Evolutionary conservation across 208 protist species (phyloP), one percentile per base, ranked within the genome.

Genomic region (Wallacemonas rigidus): DNA sequence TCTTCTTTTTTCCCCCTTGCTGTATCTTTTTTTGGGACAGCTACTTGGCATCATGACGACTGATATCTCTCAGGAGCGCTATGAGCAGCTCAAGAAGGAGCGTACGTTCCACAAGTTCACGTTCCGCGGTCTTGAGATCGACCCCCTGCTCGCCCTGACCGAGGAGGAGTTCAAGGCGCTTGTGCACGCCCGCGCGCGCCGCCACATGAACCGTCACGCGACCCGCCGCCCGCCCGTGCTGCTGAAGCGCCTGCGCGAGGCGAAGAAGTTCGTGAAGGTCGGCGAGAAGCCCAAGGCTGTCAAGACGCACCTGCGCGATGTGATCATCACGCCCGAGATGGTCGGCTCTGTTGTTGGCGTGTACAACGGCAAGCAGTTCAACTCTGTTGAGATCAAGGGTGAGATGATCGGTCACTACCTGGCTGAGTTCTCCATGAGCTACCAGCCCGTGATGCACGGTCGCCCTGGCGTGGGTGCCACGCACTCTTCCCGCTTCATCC

Each of bases 321-420:
- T 99, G 86, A 95, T 99, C 78, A 98, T 99, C 79, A 93, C 99
- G 54, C 99, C 99, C 69, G 98, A 99, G 87, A 99, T 99, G 99
- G 98, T 99, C 61, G 99, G 99, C 65, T 98, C 90, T 54, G 79
- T 99, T 36, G 92, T 99, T 72, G 99, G 96, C 84, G 95, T 99
- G 65, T 99, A 99, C 98, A 99, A 99, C 89, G 99, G 99, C 57
- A 99, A 99, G 85, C 79, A 85, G 72, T 99, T 99, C 94, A 98
- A 96, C 83, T 80, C 92, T 26, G 98, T 99, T 76, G 99, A 99
- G 91, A 95, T 99, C 85, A 99, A 99, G 91, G 95, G 98, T 75
- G 98, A 99, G 85, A 99, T 99, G 99, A 96, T 99, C 75, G 99
- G 99, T 67, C 97, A 99, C 85, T 99, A 99, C 91, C 88, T 99